Conservation (phyloP, 345 rosid genomes). For the Eucalyptus dawsonii region DNA sequence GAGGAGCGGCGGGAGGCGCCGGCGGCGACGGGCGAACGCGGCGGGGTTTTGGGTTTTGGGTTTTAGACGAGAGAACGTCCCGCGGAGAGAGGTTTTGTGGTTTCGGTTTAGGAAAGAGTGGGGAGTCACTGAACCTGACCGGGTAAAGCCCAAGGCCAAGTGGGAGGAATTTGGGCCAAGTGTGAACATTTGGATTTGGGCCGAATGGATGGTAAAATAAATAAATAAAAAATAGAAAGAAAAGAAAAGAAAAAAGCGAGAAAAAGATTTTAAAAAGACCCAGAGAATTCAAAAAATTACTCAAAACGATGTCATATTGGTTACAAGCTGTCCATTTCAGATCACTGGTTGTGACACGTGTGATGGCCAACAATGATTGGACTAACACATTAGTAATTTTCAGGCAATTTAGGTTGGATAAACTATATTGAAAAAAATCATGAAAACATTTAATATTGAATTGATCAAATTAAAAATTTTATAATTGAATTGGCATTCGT, state of each 20-base stretch:
- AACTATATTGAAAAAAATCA: not conserved
- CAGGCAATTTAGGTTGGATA: not conserved
- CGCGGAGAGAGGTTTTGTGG: not conserved
- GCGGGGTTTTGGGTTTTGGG: not conserved
- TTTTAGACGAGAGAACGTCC: not conserved
- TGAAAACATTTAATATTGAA: not conserved
- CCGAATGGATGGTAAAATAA: not conserved
- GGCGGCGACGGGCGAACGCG: not conserved
- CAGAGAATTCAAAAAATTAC: not conserved
- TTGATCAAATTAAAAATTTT: accelerated
- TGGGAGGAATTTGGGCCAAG: not conserved
- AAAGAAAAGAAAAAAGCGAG: not conserved
- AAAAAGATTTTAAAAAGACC: not conserved
- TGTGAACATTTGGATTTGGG: not conserved
- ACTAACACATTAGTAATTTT: accelerated
- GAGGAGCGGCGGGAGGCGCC: not conserved
- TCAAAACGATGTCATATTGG: not conserved
- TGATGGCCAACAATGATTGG: accelerated
- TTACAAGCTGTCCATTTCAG: accelerated
- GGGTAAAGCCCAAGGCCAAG: not conserved
- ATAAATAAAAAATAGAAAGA: accelerated
- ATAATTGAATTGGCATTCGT: accelerated
- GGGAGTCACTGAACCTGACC: not conserved
- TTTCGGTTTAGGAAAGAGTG: not conserved
- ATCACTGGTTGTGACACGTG: accelerated